These are phyloP conservation scores for Thuidium tamariscinum DNA, from an alignment of 225 moss, liverwort and hornwort species.

Conservation along the genomic window DNA sequence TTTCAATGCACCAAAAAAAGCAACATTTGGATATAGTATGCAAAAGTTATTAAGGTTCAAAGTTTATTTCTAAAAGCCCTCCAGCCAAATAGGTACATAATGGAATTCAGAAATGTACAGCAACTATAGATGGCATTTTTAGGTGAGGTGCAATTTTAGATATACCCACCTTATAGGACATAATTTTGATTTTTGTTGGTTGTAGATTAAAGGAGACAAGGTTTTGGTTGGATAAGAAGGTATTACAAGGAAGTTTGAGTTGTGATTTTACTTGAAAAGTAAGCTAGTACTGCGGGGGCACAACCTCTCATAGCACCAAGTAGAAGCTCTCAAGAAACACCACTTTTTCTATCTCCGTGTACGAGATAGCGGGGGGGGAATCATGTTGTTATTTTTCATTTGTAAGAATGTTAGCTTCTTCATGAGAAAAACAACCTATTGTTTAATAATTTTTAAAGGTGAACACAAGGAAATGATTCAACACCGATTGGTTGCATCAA, in stretches of 20 bases:
- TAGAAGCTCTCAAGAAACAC: background rate
- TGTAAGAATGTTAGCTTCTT: background rate
- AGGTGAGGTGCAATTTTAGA: too few relatives aligned
- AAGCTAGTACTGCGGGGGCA: fast-evolving
- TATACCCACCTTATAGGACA: too few relatives aligned
- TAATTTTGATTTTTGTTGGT: background rate
- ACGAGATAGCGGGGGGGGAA: background rate
- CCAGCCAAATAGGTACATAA: too few relatives aligned
- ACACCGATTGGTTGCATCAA: background rate
- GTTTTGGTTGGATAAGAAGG: fast-evolving
- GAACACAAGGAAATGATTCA: fast-evolving
- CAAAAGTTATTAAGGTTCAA: too few relatives aligned
- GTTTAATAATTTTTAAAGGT: background rate
- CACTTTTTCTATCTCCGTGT: fast-evolving
- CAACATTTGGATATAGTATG: too few relatives aligned
- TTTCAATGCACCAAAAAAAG: too few relatives aligned
- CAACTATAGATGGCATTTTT: too few relatives aligned
- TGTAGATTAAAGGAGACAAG: fast-evolving
- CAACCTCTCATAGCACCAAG: fast-evolving
- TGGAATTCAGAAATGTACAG: too few relatives aligned
- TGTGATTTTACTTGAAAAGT: fast-evolving
- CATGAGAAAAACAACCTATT: background rate
- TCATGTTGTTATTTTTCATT: background rate
- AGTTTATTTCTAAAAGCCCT: too few relatives aligned
- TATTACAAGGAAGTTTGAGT: background rate